phyloP scores from a whole-genome alignment of 1,284 basidiomycete species.

The Cryptococcus sp. region DNA sequence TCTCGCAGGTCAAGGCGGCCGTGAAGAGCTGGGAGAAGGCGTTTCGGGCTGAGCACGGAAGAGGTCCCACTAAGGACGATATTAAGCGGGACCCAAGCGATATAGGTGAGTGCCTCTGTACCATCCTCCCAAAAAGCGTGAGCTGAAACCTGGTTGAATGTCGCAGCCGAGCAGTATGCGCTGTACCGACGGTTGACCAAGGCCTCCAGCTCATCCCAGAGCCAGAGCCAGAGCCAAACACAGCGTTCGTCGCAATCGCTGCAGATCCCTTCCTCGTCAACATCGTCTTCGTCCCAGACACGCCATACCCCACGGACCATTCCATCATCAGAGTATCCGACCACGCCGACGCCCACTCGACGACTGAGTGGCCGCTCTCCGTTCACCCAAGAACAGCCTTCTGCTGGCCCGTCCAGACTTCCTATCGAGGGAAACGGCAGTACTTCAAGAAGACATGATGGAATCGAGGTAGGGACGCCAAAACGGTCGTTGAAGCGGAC shows the following conservation, averaged over 20 bases:
- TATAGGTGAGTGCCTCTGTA: constrained; percentile 64
- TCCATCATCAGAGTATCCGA: constrained; percentile 28
- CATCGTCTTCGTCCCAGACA: constrained; percentile 10
- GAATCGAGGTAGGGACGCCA: not conserved
- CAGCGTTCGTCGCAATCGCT: constrained; percentile 4
- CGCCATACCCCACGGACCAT: constrained; percentile 24
- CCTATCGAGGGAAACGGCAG: not conserved
- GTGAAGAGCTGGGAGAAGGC: constrained; percentile 81
- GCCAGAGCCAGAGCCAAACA: not conserved
- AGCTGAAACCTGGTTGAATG: not conserved
- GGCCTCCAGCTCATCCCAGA: constrained; percentile 24
- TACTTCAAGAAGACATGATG: not conserved
- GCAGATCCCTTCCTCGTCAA: constrained; percentile 18
- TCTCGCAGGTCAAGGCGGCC: constrained; percentile 64
- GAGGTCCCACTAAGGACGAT: constrained; percentile 72
- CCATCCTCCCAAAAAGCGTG: not conserved
- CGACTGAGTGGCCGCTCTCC: not conserved
- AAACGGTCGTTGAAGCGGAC: constrained; percentile 4
- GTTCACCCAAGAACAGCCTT: not conserved
- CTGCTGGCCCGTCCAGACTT: constrained; percentile 9
- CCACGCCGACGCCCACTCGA: constrained; percentile 36
- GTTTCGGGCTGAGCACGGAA: constrained; percentile 65
- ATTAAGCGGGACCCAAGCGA: constrained; percentile 65
- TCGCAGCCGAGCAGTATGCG: constrained; percentile 74
- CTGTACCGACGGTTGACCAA: constrained; percentile 77